phyloP scores from a whole-genome alignment of 163 green algal genomes.

The Prototheca stagnorum region DNA sequence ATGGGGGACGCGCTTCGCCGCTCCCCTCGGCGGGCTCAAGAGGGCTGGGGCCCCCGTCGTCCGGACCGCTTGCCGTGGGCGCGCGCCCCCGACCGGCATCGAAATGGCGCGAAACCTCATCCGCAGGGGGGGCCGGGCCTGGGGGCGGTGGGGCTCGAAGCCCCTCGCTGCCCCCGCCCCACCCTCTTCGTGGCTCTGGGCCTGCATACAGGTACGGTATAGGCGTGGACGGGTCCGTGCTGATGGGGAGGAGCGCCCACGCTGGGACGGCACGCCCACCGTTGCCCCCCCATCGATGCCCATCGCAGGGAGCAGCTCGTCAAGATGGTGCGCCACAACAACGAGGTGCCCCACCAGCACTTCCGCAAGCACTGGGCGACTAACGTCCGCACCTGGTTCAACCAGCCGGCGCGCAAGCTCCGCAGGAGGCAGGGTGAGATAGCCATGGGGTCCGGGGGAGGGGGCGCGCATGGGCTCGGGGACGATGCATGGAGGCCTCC shows the following conservation, averaged over 20 bases:
- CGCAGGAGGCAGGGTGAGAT: conserved; percentile 47
- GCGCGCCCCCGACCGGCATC: too few relatives aligned
- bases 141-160: background rate
- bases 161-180: background rate
- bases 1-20: too few relatives aligned
- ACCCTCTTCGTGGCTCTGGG: conserved; percentile 2
- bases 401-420: conserved; percentile 93
- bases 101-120: too few relatives aligned
- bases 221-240: background rate
- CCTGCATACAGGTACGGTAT: background rate
- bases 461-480: background rate
- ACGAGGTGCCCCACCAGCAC: conserved; percentile 84
- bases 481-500: too few relatives aligned
- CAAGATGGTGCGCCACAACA: conserved; percentile 90
- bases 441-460: background rate
- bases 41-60: too few relatives aligned
- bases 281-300: background rate
- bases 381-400: conserved; percentile 64
- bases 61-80: background rate
- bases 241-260: background rate
- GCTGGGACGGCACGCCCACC: background rate
- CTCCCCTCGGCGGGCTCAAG: too few relatives aligned
- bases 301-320: conserved; percentile 5
- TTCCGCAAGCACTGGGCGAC: conserved; percentile 86
- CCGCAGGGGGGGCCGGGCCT: too few relatives aligned